These are phyloP conservation scores for Colletotrichum horii DNA, from an alignment of 2,329 filamentous ascomycete species.

Conservation along the genomic window DNA sequence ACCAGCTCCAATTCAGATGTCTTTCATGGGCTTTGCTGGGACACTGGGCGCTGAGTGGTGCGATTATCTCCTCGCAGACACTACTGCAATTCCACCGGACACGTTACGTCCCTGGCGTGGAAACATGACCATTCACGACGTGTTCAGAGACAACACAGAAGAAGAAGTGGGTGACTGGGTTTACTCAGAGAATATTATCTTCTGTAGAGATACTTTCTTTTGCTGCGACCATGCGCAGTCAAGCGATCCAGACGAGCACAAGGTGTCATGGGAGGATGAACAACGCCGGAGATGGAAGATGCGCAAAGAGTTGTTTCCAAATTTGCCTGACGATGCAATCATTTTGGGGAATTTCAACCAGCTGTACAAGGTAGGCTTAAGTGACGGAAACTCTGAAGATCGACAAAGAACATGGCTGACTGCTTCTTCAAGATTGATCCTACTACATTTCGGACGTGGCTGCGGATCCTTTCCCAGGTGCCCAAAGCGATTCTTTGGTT, in stretches of 20 bases:
- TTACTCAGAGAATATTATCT: constrained; percentile 96
- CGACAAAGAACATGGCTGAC: constrained; percentile 1
- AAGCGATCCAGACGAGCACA: constrained; percentile 71
- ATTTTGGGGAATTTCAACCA: constrained; percentile 99
- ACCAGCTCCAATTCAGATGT: constrained; percentile 97
- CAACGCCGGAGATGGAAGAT: constrained; percentile 85
- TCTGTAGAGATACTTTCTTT: constrained; percentile 94
- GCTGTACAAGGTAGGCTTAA: constrained; percentile 84
- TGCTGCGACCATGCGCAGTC: constrained; percentile 97
- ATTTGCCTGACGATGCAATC: constrained; percentile 79
- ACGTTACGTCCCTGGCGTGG: constrained; percentile 82
- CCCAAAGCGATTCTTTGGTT: constrained; percentile 94
- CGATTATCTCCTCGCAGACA: constrained; percentile 92
- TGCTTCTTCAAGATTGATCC: constrained; percentile 80
- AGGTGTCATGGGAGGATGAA: constrained; percentile 82
- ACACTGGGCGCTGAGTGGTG: constrained; percentile 98
- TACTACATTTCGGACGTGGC: constrained; percentile 93
- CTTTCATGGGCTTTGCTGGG: constrained; percentile 98
- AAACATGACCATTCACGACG: constrained; percentile 77
- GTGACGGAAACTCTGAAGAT: not conserved
- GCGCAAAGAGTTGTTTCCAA: constrained; percentile 90
- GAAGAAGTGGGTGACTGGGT: constrained; percentile 82
- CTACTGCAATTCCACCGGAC: constrained; percentile 80
- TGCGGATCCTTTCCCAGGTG: constrained; percentile 84
- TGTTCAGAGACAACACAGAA: constrained; percentile 69